phyloP scores from a whole-genome alignment of 495 filamentous ascomycete genomes.

The Aspergillus cristatus region DNA sequence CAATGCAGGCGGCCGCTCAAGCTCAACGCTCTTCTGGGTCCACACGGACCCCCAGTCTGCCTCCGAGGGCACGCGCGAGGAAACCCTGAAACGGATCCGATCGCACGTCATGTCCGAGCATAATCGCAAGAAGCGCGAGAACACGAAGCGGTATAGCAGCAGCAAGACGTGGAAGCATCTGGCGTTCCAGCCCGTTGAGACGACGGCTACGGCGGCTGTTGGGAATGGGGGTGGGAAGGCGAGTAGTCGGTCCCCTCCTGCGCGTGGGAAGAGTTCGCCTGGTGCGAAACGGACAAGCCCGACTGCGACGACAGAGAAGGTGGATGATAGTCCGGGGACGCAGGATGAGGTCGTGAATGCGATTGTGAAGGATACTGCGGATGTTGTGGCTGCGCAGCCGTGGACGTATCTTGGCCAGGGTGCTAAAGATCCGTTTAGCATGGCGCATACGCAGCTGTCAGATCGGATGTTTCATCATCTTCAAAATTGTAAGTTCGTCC shows the following conservation, averaged over 20 bases:
- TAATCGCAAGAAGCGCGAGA: slow-evolving; percentile 40
- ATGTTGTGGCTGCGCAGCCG: slow-evolving; percentile 1
- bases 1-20: slow-evolving; percentile 30
- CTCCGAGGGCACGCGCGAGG: slow-evolving; percentile 30
- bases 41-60: slow-evolving; percentile 34
- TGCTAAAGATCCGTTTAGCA: slow-evolving; percentile 33
- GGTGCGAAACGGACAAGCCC: slow-evolving; percentile 2
- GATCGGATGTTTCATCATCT: slow-evolving; percentile 37
- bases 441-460: slow-evolving; percentile 31
- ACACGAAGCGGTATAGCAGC: slow-evolving; percentile 36
- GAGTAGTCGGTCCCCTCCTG: not conserved
- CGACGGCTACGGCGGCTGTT: slow-evolving; percentile 10
- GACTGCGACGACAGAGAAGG: slow-evolving; percentile 1
- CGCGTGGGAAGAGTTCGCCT: slow-evolving; percentile 1
- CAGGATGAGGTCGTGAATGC: too few species aligned
- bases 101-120: slow-evolving; percentile 45
- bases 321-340: too few species aligned
- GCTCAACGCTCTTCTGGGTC: slow-evolving; percentile 35
- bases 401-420: slow-evolving; percentile 26
- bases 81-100: slow-evolving; percentile 40
- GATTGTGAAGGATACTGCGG: too few species aligned
- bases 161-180: slow-evolving; percentile 36
- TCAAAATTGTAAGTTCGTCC: slow-evolving; percentile 26
- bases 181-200: slow-evolving; percentile 29
- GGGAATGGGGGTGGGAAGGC: not conserved